Evolutionary conservation across 768 basidiomycete species (phyloP), one percentile per base, ranked within the genome.

Genomic region (Coprinopsis marcescibilis): DNA sequence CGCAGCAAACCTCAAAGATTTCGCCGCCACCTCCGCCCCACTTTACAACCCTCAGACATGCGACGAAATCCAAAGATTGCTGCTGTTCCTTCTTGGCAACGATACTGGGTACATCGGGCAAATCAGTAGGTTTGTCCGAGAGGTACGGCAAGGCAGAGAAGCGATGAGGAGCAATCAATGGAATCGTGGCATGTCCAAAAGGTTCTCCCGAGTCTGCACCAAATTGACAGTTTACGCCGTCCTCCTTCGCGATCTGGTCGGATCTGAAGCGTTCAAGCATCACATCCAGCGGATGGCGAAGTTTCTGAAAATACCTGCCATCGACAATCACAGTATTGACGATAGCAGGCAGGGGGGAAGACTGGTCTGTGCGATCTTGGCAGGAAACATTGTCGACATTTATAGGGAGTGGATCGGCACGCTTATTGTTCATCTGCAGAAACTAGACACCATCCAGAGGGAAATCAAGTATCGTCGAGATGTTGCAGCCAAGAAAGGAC

Each of bases 151-250:
- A 14, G 44, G 8, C 12, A n/a, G 24, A 37, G 17, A 14, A 27
- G 35, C 34, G 23, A 34, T 29, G 25, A 19, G 26, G 12, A 15
- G 4, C 21, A 12, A 23, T 35, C 32, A 34, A 36, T 36, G 44
- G 19, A 15, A 23, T 13, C 19, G 44, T 15, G 37, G 15, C 19
- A 45, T 4, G 34, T 45, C 44, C 10, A 45, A 45, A 20, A 35
- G 37, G 17, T 36, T 45, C 44, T 45, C 44, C 1, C 14, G 33
- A 35, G 15, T 17, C 17, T 46, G 45, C 23, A 27, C 45, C 13
- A 38, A 30, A 15, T 17, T 46, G 25, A 30, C 37, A 13, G 12
- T 6, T 3, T 30, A 26, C 26, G 36, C 36, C 11, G 27, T 46
- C 21, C 25, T 46, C 2, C 26, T 46, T 20, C 45, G 37, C 7